Base-by-base conservation (phyloP, 1,139 yeast genomes). In the Geotrichum australiense region DNA sequence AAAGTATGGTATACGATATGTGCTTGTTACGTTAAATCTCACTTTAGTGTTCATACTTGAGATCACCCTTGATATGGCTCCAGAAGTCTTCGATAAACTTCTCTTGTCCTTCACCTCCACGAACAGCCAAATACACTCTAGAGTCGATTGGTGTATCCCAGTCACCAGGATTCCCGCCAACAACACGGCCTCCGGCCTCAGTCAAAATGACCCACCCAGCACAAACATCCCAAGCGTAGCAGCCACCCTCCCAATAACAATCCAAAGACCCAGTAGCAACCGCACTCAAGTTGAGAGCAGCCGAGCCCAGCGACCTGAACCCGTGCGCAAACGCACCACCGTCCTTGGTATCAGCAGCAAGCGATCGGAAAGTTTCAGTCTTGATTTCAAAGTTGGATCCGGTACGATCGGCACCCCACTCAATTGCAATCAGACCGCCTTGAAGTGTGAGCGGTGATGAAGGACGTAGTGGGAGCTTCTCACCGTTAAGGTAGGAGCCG, bases 181-280 rank as follows among this genome's bases (percentile, higher is more conserved):
- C 78, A 35, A 74, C 56, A 20, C 57, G 52, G 12, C 80, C 81
- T 10, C 80, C 81, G 2, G 80, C 73, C 53, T 76, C 81, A 29
- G 65, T 62, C 8, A 76, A 54, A 44, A 76, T 72, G 46, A 76
- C 67, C 80, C 79, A 75, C 27, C 80, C 80, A 5, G 80, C 81
- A 54, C 79, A 74, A 3, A 76, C 79, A 52, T 76, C 81, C 81
- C 81, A 76, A 5, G 75, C 69, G 50, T 70, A 74, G 56, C 78
- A 74, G 16, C 80, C 79, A 41, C 80, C 80, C 57, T 75, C 80
- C 78, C 80, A 76, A 59, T 76, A 76, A 25, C 74, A 63, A 52
- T 76, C 81, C 28, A 74, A 47, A 42, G 65, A 64, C 3, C 81
- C 81, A 5, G 76, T 64, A 1, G 80, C 79, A 8, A 73, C 74